Base-by-base conservation (phyloP, 805 yeast genomes). In the Saccharomycopsis schoenii region DNA sequence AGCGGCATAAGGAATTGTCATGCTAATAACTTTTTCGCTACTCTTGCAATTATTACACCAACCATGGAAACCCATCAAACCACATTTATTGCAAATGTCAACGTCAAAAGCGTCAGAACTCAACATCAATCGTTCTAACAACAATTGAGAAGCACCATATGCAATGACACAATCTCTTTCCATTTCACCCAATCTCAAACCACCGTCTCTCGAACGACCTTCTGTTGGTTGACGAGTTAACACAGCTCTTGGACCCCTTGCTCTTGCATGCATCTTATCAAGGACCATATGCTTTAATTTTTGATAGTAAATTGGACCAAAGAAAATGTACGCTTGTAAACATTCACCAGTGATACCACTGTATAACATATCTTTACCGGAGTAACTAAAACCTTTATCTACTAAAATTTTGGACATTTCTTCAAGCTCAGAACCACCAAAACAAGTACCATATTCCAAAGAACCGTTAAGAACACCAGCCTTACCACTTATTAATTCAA, bases 101-200 rank as follows among this genome's bases (percentile, higher is more conserved):
- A 94, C 97, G 68, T 94, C 98, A 71, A 94, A 94, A 0, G 97
- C 98, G 77, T 94, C 99, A 0, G 98, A 92, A 59, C 97, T 89
- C 58, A 92, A 77, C 99, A 94, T 94, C 69, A 94, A 80, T 74
- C 99, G 84, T 75, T 94, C 99, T 64, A 94, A 77, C 66, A 94
- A 79, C 67, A 94, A 77, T 74, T 93, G 98, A 4, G 97, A 92
- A 0, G 99, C 99, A 70, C 99, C 99, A 69, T 94, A 94, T 0
- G 99, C 99, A 75, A 94, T 96, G 66, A 94, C 97, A 86, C 99
- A 94, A 78, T 94, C 99, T 76, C 99, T 88, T 74, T 94, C 99
- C 99, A 94, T 94, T 77, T 94, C 99, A 69, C 99, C 99, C 73
- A 94, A 81, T 79, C 99, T 86, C 72, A 94, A 81, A 72, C 99